Evolutionary conservation across 176 grass and related monocot species (phyloP).

Genomic region (Calamus simplicifolius): DNA sequence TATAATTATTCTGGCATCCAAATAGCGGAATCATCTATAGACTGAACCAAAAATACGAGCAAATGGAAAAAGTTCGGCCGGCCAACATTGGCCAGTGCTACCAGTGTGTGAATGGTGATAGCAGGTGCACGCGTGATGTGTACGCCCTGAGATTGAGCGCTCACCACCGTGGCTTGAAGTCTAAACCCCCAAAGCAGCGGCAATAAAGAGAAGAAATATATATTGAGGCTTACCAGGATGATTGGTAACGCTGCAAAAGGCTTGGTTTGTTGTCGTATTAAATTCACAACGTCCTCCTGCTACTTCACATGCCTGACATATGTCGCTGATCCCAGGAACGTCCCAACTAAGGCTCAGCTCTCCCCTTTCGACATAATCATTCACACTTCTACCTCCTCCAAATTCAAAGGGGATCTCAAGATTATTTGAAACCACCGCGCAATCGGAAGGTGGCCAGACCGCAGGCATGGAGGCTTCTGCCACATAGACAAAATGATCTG

Average conservation of each 20-base stretch:
- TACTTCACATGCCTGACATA: conserved; percentile 18
- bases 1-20: too few relatives aligned
- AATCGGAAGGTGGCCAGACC: conserved; percentile 26
- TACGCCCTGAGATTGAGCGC: too few relatives aligned
- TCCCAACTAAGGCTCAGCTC: conserved; percentile 16
- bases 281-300: conserved; percentile 27
- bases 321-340: conserved; percentile 6
- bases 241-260: conserved; percentile 37
- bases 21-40: too few relatives aligned
- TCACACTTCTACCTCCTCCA: too few relatives aligned
- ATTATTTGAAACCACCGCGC: conserved; percentile 9
- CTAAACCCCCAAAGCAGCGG: neutral
- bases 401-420: conserved; percentile 6
- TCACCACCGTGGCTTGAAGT: too few relatives aligned
- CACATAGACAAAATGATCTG: conserved; percentile 22
- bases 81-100: too few relatives aligned
- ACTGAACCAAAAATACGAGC: too few relatives aligned
- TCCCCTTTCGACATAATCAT: conserved; percentile 12
- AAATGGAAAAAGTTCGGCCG: too few relatives aligned
- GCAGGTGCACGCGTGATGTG: too few relatives aligned
- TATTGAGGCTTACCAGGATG: conserved; percentile 12
- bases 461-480: neutral
- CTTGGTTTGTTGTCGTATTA: conserved; percentile 1
- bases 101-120: too few relatives aligned
- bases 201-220: conserved; percentile 1